phyloP scores from a whole-genome alignment of 75 land plant genomes.

The Selaginella tamariscina region DNA sequence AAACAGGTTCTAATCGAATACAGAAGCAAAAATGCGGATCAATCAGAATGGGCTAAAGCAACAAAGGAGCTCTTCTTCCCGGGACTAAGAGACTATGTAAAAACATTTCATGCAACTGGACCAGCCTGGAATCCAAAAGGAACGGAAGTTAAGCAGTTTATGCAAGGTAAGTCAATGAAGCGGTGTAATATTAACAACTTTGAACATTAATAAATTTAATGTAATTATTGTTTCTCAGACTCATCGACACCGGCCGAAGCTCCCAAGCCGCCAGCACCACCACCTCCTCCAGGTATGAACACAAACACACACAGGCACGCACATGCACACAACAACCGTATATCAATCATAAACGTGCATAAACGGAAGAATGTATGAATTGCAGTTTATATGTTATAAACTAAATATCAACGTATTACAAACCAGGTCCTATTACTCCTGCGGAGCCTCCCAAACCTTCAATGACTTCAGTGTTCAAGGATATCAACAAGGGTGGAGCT shows the following conservation, averaged over 20 bases:
- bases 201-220: too few species aligned
- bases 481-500: conserved; percentile 62
- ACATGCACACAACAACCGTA: too few species aligned
- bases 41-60: conserved; percentile 95
- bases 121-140: conserved; percentile 83
- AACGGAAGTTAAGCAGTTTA: conserved; percentile 17
- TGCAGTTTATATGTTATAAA: too few species aligned
- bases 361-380: too few species aligned
- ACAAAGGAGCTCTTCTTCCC: conserved; percentile 83
- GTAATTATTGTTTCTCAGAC: too few species aligned
- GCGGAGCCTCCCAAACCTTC: conserved; percentile 41
- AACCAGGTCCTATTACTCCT: background rate
- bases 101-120: conserved; percentile 61
- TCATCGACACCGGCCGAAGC: background rate
- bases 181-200: too few species aligned
- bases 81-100: conserved; percentile 82
- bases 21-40: conserved; percentile 67
- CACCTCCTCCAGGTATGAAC: background rate
- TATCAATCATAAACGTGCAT: too few species aligned
- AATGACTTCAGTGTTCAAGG: conserved; percentile 85
- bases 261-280: background rate
- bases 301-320: too few species aligned
- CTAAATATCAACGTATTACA: too few species aligned
- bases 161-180: too few species aligned
- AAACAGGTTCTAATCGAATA: conserved; percentile 76